Percentiles rank a stretch among this genome's conserved stretches.
Evolutionary conservation across 2,329 filamentous ascomycete species (phyloP).

Genomic region (Cryphonectria radicalis): DNA sequence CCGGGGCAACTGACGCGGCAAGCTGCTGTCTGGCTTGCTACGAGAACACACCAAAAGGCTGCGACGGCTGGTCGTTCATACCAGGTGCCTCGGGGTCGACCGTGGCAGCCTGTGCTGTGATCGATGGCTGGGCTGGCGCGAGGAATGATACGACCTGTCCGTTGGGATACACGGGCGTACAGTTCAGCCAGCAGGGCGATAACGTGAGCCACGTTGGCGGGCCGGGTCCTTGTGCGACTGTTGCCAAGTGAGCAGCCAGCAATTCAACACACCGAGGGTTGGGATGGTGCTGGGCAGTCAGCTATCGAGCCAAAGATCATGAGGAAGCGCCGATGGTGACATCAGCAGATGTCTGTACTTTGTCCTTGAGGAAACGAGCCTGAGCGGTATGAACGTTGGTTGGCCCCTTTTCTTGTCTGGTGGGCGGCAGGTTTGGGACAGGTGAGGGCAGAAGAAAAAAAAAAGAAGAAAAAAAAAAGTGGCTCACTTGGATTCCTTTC

Average conservation of each 20-base stretch:
- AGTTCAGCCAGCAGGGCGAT: constrained; percentile 5
- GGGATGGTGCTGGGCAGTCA: background rate
- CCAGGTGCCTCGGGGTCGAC: constrained; percentile 18
- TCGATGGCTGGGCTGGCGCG: constrained; percentile 21
- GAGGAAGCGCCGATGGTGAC: background rate
- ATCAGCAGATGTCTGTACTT: background rate
- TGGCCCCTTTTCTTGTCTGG: background rate
- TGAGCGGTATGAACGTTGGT: background rate
- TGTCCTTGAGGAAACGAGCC: background rate
- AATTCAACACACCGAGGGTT: background rate
- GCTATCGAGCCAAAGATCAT: background rate
- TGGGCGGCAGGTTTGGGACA: background rate
- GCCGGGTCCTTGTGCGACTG: constrained; percentile 22
- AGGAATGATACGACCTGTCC: constrained; percentile 22
- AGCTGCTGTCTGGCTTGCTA: constrained; percentile 25
- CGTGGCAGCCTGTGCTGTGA: constrained; percentile 22
- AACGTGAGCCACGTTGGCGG: constrained; percentile 21
- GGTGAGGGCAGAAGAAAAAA: background rate
- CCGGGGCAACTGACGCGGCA: constrained; percentile 10
- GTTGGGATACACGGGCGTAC: constrained; percentile 15
- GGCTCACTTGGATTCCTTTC: background rate
- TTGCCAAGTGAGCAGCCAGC: background rate
- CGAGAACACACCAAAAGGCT: constrained; percentile 13
- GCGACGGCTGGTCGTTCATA: constrained; percentile 25
- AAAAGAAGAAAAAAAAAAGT: background rate